Percentiles rank a stretch among this genome's conserved stretches.
Conservation (phyloP, 1,284 basidiomycete genomes). For the Sanghuangporus sanghuang region DNA sequence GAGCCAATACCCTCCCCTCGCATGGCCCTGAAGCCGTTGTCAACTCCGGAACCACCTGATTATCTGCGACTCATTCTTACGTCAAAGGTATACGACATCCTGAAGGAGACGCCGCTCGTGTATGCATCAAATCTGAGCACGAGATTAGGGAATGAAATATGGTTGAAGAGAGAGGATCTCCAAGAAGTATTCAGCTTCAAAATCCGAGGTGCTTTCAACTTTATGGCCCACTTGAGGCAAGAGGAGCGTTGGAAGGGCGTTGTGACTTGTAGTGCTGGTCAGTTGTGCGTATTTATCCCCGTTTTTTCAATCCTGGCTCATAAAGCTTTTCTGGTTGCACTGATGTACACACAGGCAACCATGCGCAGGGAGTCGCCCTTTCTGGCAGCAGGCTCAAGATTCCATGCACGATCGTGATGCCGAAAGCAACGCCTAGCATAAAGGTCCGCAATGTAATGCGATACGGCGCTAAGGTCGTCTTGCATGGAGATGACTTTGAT, state of each 20-base stretch:
- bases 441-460: constrained; percentile 93
- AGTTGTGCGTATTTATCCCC: constrained; percentile 47
- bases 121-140: constrained; percentile 83
- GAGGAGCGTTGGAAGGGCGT: constrained; percentile 98
- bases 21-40: constrained; percentile 54
- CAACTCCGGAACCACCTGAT: constrained; percentile 78
- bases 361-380: constrained; percentile 97
- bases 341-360: constrained; percentile 68
- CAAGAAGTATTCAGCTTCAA: constrained; percentile 99
- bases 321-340: background rate
- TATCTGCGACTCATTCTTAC: constrained; percentile 92
- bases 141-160: constrained; percentile 88
- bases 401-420: constrained; percentile 99
- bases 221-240: constrained; percentile 87
- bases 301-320: constrained; percentile 16
- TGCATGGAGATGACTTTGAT: constrained; percentile 93
- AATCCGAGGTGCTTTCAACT: constrained; percentile 96
- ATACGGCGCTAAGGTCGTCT: constrained; percentile 90
- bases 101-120: constrained; percentile 90
- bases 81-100: constrained; percentile 91
- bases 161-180: constrained; percentile 91
- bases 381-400: constrained; percentile 84
- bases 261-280: constrained; percentile 95
- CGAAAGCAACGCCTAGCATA: constrained; percentile 90
- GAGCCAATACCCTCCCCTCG: constrained; percentile 61